phyloP scores from a whole-genome alignment of 2,329 filamentous ascomycete species.

The Pseudogymnoascus verrucosus region DNA sequence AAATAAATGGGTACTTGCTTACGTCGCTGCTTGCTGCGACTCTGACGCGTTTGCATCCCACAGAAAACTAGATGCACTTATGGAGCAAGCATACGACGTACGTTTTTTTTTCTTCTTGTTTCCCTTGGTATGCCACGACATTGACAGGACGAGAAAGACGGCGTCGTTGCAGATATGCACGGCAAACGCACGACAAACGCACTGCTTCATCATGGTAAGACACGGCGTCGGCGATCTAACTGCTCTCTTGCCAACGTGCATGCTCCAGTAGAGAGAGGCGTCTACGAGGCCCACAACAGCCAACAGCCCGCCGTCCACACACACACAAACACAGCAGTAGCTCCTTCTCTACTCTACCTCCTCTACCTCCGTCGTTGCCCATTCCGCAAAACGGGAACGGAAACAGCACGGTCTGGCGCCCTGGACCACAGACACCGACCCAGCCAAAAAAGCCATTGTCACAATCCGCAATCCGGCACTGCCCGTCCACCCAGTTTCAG shows the following conservation, averaged over 20 bases:
- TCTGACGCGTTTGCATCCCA: conserved; percentile 5
- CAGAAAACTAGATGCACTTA: neutral
- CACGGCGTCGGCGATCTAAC: neutral
- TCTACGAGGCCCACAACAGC: neutral
- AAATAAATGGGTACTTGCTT: neutral
- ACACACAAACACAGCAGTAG: neutral
- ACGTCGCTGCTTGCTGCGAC: neutral
- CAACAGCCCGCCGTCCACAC: neutral
- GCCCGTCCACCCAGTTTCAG: neutral
- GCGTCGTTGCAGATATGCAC: neutral
- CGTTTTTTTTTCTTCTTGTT: no score
- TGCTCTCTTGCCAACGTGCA: neutral
- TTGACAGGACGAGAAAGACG: neutral
- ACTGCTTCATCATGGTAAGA: neutral
- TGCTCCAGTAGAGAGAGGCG: neutral
- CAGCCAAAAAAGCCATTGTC: neutral
- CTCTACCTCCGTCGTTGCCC: neutral
- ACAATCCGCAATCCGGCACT: conserved; percentile 5
- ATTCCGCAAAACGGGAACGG: neutral
- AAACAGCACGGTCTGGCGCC: conserved; percentile 4
- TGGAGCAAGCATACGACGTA: neutral
- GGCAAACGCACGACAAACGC: neutral
- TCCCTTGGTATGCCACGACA: neutral
- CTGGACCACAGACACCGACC: neutral
- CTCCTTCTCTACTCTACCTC: neutral